phyloP scores from a whole-genome alignment of 192 early-diverging fungal genomes.

The Podila horticola region DNA sequence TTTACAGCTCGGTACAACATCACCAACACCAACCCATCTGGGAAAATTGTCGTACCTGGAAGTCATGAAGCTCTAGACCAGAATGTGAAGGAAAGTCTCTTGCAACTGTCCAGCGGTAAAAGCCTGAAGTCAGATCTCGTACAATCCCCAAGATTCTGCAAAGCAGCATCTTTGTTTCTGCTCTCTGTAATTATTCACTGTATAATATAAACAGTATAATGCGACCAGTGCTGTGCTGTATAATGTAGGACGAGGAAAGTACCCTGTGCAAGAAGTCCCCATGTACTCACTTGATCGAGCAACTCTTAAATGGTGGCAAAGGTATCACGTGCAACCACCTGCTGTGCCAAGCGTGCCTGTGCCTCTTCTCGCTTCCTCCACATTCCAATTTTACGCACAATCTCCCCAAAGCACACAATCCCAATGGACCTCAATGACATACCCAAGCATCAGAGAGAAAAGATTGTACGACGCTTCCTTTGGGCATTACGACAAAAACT shows the following conservation, averaged over 20 bases:
- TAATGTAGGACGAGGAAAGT: no score
- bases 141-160: neutral
- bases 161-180: neutral
- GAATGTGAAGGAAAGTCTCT: slow-evolving; percentile 11
- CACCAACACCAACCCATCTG: slow-evolving; percentile 14
- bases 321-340: no score
- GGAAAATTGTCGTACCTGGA: slow-evolving; percentile 11
- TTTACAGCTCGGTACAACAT: slow-evolving; percentile 30
- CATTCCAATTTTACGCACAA: neutral
- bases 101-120: neutral
- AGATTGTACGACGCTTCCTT: slow-evolving; percentile 20
- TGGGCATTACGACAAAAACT: neutral
- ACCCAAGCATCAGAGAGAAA: slow-evolving; percentile 15
- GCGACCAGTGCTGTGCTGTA: neutral
- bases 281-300: neutral
- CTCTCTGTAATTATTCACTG: neutral
- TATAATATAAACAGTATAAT: neutral
- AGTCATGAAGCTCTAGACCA: slow-evolving; percentile 4
- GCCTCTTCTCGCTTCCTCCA: neutral
- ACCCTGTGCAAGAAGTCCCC: no score
- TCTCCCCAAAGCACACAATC: neutral
- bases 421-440: neutral
- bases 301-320: no score
- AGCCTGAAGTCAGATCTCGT: neutral
- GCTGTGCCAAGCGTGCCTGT: neutral